Evolutionary conservation across 2,329 filamentous ascomycete species (phyloP).

Genomic region (Trichophyton schoenleinii): DNA sequence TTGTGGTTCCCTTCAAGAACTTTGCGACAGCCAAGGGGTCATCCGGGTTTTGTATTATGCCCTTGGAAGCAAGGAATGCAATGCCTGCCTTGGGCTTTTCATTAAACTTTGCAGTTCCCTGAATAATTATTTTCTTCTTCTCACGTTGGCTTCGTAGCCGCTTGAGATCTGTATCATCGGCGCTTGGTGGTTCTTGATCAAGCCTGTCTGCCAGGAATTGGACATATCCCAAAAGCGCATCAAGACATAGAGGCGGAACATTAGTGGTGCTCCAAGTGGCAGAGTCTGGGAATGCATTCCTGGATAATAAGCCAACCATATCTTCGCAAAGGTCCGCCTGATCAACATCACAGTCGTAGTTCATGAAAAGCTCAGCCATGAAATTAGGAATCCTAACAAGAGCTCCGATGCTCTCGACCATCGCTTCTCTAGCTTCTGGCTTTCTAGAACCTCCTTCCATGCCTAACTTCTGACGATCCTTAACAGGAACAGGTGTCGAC

Average conservation of each 20-base stretch:
- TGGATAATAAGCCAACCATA: constrained; percentile 79
- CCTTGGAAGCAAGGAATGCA: constrained; percentile 70
- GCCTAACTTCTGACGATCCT: constrained; percentile 83
- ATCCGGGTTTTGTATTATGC: constrained; percentile 64
- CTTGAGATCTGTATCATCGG: constrained; percentile 54
- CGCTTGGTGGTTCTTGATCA: constrained; percentile 52
- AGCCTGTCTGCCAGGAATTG: constrained; percentile 84
- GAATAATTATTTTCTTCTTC: constrained; percentile 78
- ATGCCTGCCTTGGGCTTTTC: constrained; percentile 85
- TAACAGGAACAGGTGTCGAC: constrained; percentile 78
- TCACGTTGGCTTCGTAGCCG: constrained; percentile 58
- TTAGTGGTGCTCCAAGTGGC: constrained; percentile 99
- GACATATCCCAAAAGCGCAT: constrained; percentile 79
- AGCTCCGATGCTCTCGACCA: constrained; percentile 93
- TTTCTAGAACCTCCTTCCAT: constrained; percentile 84
- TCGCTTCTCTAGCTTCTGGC: constrained; percentile 89
- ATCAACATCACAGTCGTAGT: constrained; percentile 94
- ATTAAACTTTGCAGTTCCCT: constrained; percentile 83
- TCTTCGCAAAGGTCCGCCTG: constrained; percentile 88
- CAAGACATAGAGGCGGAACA: constrained; percentile 85
- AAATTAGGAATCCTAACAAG: constrained; percentile 86
- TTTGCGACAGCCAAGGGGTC: constrained; percentile 67
- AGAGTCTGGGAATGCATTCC: constrained; percentile 92
- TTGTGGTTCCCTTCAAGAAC: constrained; percentile 76
- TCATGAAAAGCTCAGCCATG: constrained; percentile 90